Evolutionary conservation across 1,139 yeast genomes (phyloP), one percentile per base, ranked within the genome.

Genomic region (Suhomyces wounanorum): DNA sequence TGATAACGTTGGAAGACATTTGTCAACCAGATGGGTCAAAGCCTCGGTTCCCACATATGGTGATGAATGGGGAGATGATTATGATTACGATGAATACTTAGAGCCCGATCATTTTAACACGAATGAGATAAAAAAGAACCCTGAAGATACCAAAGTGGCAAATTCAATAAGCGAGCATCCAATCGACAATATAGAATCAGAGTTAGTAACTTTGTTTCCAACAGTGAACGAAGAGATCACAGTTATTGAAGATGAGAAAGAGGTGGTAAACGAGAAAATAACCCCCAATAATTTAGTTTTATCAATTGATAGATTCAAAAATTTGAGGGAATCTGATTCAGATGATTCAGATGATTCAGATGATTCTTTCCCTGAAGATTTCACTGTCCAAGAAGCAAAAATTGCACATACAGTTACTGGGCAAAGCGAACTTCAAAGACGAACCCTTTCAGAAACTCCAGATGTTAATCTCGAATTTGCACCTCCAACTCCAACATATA

Each of bases 11-110:
- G 82, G 70, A 31, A 77, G 87, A 62, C 82, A 80, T 60, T 78
- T 78, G 56, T 82, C 86, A n/a, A 75, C 83, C n/a, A 69, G 88
- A 47, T 83, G 87, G 87, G 83, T 73, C 2, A 79, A 80, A 55
- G 84, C 84, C 2, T 69, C 82, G 1, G 79, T 77, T 25, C 85
- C 85, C 3, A 69, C 78, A 16, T 83, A 82, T 58, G 87, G 87
- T 8, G 83, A 81, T 36, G 86, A 79, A 35, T 83, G 87, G 86
- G 80, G 68, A 39, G 79, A 75, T 46, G 74, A 68, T 8, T 67
- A 67, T 49, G 73, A 68, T 42, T 66, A 68, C 51, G 73, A 63
- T 11, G 57, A 68, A 63, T 11, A 57, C 61, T 25, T 57, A 6
- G 6, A 21, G 6, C 23, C 50, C 14, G 59, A 30, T 30, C 33